Percentiles rank a stretch among this genome's conserved stretches.
phyloP scores from a whole-genome alignment of 164 flowering plant species.

The Piper longum region DNA sequence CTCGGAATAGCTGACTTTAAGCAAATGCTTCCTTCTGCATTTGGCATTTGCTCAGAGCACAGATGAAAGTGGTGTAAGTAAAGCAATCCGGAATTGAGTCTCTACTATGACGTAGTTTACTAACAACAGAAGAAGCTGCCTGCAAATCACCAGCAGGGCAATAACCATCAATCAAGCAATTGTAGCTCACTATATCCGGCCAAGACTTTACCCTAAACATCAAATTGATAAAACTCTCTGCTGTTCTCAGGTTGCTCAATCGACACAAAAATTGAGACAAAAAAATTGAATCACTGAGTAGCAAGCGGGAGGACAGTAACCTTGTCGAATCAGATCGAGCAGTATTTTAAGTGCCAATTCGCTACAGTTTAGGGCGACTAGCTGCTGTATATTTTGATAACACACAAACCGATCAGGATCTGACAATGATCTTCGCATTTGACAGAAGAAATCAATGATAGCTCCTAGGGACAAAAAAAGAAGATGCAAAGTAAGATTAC shows the following conservation, averaged over 20 bases:
- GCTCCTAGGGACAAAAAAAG: not conserved
- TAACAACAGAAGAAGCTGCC: constrained; percentile 18
- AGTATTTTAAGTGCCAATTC: constrained; percentile 21
- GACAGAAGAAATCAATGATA: constrained; percentile 5
- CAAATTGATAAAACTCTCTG: constrained; percentile 7
- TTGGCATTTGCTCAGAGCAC: constrained; percentile 22
- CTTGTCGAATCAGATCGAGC: constrained; percentile 17
- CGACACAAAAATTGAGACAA: too few species aligned
- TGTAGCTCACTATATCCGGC: constrained; percentile 23
- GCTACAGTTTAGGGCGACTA: constrained; percentile 14
- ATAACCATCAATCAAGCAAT: constrained; percentile 30
- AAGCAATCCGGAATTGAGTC: constrained; percentile 17
- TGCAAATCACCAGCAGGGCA: constrained; percentile 23
- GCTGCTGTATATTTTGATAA: constrained; percentile 22
- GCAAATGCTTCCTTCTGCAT: constrained; percentile 19
- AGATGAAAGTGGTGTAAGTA: constrained; percentile 22
- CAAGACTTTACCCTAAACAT: constrained; percentile 14
- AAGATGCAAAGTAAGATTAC: too few species aligned
- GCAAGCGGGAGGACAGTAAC: constrained; percentile 25
- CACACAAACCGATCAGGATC: constrained; percentile 6
- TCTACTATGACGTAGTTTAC: constrained; percentile 9
- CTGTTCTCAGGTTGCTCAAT: constrained; percentile 13
- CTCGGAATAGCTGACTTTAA: constrained; percentile 18
- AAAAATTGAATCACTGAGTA: constrained; percentile 15
- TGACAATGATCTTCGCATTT: constrained; percentile 5